Base-by-base conservation (phyloP, 768 basidiomycete species). In the Agrocybe pediades region DNA sequence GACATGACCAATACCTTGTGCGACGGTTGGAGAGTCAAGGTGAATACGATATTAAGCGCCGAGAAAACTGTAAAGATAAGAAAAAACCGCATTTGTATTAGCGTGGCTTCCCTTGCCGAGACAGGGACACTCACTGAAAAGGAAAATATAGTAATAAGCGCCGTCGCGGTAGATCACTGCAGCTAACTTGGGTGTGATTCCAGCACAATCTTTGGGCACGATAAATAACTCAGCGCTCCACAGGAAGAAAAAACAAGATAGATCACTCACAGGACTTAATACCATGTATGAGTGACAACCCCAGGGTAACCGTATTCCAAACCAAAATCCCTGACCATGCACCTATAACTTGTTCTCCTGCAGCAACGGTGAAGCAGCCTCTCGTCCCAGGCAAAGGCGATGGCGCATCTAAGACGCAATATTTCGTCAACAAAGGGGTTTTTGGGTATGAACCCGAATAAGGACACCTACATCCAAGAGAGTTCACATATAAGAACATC, bases 251-350 rank as follows among this genome's bases (percentile, higher is more conserved):
- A n/a, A n/a, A n/a, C n/a, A n/a, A n/a, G n/a, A n/a, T n/a, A n/a
- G n/a, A n/a, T n/a, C n/a, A 44, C 50, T 13, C 5, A 51, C 50
- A 30, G 15, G 47, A 36, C 41, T 25, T 21, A 26, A 54, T 17
- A 21, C 41, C 46, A 48, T 49, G 33, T 13, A 24, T 19, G 24
- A 41, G 5, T 29, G 23, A 16, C 16, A 40, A 29, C 21, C 20
- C n/a, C 17, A 29, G 36, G 6, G 51, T 46, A 30, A 46, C 50
- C 44, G 48, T 49, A 39, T 44, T 51, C 50, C 50, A 51, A 15
- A 51, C 24, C 41, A 51, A 36, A 19, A 51, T 23, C 8, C 50
- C 41, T 8, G 23, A 24, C 50, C 50, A 51, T 11, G 50, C 17
- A 41, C 50, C 42, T 6, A 51, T 43, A 21, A 51, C 27, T 3